These are phyloP conservation scores for Xylariaceae sp. DNA, from an alignment of 2,329 filamentous ascomycete species.

Conservation along the genomic window DNA sequence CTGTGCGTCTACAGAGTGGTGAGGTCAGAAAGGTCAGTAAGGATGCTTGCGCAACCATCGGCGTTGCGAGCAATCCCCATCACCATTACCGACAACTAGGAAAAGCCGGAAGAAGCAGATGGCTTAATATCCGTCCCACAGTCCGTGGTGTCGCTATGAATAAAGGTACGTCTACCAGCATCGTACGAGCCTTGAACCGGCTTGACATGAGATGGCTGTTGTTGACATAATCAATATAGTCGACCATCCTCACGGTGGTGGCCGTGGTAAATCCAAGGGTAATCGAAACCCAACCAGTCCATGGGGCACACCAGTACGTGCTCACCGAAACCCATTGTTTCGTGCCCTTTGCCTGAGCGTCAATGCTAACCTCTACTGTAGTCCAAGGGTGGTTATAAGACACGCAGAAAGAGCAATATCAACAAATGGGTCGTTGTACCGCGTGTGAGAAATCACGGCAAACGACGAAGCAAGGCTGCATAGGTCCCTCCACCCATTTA, in stretches of 20 bases:
- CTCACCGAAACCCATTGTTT: constrained; percentile 5
- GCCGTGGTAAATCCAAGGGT: constrained; percentile 98
- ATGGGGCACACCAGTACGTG: constrained; percentile 88
- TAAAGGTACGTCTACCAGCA: constrained; percentile 57
- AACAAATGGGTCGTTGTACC: constrained; percentile 89
- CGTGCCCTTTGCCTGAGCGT: constrained; percentile 1
- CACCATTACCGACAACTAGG: constrained; percentile 87
- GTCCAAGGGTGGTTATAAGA: constrained; percentile 89
- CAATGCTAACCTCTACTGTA: constrained; percentile 35
- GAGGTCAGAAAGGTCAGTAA: constrained; percentile 86
- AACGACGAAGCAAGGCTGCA: constrained; percentile 65
- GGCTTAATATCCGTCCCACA: constrained; percentile 90
- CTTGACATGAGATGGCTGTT: constrained; percentile 5
- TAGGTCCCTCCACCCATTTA: constrained; percentile 19
- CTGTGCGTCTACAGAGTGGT: constrained; percentile 83
- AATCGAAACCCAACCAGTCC: constrained; percentile 92
- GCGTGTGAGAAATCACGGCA: constrained; percentile 84
- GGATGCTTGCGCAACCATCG: constrained; percentile 91
- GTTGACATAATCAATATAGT: constrained; percentile 41
- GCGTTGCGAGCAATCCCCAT: constrained; percentile 88
- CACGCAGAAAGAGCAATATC: constrained; percentile 77
- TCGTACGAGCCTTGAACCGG: background rate
- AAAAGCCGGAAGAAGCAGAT: constrained; percentile 89
- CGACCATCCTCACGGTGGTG: constrained; percentile 98
- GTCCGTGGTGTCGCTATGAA: constrained; percentile 99